Evolutionary conservation across 192 early-diverging fungal genomes (phyloP).

Genomic region (Mortierella alpina): DNA sequence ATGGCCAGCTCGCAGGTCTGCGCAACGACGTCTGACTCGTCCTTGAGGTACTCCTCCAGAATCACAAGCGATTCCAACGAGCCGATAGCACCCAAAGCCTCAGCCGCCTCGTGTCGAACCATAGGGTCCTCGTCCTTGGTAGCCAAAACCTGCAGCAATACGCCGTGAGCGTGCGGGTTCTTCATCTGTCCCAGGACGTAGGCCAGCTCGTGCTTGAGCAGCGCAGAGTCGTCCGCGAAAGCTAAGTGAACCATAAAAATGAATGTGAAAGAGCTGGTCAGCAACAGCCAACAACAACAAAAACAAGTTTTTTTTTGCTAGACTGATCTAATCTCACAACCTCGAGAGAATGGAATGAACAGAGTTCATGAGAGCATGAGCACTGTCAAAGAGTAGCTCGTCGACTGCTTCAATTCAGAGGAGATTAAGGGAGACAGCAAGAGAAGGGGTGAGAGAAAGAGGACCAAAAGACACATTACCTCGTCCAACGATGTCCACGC

Average conservation of each 20-base stretch:
- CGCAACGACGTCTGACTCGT: slow-evolving; percentile 74
- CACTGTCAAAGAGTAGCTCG: too few species aligned
- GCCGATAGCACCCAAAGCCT: slow-evolving; percentile 95
- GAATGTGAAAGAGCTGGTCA: neutral
- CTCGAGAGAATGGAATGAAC: neutral
- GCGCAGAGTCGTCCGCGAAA: slow-evolving; percentile 83
- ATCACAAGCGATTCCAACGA: slow-evolving; percentile 71
- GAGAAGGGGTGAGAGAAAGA: neutral
- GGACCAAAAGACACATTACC: slow-evolving; percentile 54
- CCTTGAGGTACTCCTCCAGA: slow-evolving; percentile 81
- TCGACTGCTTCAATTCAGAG: neutral
- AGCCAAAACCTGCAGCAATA: slow-evolving; percentile 76
- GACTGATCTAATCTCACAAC: neutral
- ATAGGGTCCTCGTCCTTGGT: slow-evolving; percentile 82
- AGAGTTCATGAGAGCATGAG: neutral
- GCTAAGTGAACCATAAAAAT: slow-evolving; percentile 36
- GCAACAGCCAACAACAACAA: neutral
- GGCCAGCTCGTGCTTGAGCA: slow-evolving; percentile 96
- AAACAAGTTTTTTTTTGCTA: neutral
- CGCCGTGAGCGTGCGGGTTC: slow-evolving; percentile 79
- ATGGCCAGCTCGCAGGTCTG: slow-evolving; percentile 95
- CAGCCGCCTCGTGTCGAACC: slow-evolving; percentile 98
- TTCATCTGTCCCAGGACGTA: slow-evolving; percentile 97
- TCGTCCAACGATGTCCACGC: slow-evolving; percentile 87
- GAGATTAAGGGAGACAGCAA: neutral